These are phyloP conservation scores for Zymoseptoria passerinii DNA, from an alignment of 2,329 filamentous ascomycete genomes.

Conservation along the genomic window DNA sequence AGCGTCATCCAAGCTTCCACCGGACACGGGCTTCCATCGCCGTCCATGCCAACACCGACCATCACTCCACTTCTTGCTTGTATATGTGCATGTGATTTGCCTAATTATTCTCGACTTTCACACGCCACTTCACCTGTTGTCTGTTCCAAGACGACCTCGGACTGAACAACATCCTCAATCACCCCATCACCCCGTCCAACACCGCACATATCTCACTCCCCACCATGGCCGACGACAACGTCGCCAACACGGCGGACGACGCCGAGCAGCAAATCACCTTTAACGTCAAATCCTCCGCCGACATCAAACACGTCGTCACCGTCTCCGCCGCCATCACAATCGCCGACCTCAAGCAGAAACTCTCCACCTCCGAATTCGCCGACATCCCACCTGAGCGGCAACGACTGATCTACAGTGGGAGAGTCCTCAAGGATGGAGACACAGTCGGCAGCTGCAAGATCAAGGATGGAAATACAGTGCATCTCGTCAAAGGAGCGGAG, in stretches of 20 bases:
- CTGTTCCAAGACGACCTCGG: neutral
- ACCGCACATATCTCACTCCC: neutral
- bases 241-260: constrained; percentile 45
- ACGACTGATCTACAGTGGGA: constrained; percentile 92
- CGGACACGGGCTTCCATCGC: neutral
- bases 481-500: constrained; percentile 91
- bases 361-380: constrained; percentile 72
- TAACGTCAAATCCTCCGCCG: constrained; percentile 94
- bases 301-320: constrained; percentile 75
- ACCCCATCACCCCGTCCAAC: neutral
- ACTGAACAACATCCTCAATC: neutral
- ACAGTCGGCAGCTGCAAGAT: constrained; percentile 82
- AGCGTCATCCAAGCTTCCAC: neutral
- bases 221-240: constrained; percentile 52
- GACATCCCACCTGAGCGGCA: constrained; percentile 82
- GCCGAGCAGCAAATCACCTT: constrained; percentile 75
- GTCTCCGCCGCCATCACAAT: constrained; percentile 70
- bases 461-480: constrained; percentile 89
- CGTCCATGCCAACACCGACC: neutral
- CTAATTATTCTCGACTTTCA: no score
- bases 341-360: constrained; percentile 79
- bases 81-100: neutral
- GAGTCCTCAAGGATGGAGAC: constrained; percentile 92
- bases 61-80: neutral
- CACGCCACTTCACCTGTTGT: neutral